Evolutionary conservation across 257 asterid genomes (phyloP), one percentile per base, ranked within the genome.

Genomic region (Nicotiana obtusifolia): DNA sequence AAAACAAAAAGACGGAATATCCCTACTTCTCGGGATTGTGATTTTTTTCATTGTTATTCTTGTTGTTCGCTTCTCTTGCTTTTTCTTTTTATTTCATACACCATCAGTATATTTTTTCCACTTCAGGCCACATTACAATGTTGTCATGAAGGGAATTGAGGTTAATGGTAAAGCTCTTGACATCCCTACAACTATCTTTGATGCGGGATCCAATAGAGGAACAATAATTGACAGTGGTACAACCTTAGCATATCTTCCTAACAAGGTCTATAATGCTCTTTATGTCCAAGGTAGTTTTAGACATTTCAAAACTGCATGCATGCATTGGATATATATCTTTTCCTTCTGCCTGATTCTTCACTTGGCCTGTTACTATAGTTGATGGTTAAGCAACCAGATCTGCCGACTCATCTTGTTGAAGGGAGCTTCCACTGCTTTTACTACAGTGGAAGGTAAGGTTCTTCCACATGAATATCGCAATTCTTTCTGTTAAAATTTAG

Each of bases 141-240:
- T 88, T 76, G 64, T 86, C 71, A 76, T 90, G 86, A 88, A 87
- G 87, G 86, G 86, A 71, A 87, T 92, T 57, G 90, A 87, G 52
- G 91, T 90, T 84, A 93, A 84, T 57, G 92, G 92, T 80, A 83
- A 81, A 83, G 52, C 65, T 81, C 60, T 92, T 52, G 82, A 84
- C 81, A 82, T 92, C 84, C 90, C 90, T 11, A 26, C 81, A 30
- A 81, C 83, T 78, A 80, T 83, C n/a, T 85, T 85, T 85, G 93
- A 88, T 37, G 19, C 80, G 19, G 88, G 83, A 59, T 28, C 90
- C n/a, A 76, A 78, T 35, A 82, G 85, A 81, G 84, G 83, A 71
- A 86, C 91, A 71, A 87, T 90, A 73, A 87, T 92, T 60, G 97
- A 92, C 84, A 90, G 94, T 71, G 94, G 97, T 77, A 88, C 94